phyloP scores from a whole-genome alignment of 2,329 filamentous ascomycete species.

The Nigrospora sphaerica region DNA sequence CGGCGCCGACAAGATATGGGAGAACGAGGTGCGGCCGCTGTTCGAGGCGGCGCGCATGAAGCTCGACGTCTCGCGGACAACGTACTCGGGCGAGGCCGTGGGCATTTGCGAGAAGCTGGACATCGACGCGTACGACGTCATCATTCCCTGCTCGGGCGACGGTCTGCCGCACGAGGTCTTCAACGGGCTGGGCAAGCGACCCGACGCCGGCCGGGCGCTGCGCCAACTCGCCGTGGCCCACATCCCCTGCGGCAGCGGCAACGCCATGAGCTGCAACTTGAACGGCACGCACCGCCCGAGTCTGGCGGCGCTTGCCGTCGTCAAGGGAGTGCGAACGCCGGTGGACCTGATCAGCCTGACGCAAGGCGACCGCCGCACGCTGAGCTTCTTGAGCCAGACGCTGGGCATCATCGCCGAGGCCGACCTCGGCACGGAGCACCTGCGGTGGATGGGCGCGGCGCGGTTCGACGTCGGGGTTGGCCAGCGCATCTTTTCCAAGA shows the following conservation, averaged over 20 bases:
- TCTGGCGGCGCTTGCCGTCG: slow-evolving; percentile 70
- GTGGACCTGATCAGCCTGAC: slow-evolving; percentile 85
- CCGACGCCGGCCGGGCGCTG: slow-evolving; percentile 69
- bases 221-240: slow-evolving; percentile 74
- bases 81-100: slow-evolving; percentile 67
- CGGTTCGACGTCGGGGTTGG: slow-evolving; percentile 83
- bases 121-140: slow-evolving; percentile 72
- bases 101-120: slow-evolving; percentile 72
- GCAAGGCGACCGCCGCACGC: slow-evolving; percentile 63
- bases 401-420: slow-evolving; percentile 85
- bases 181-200: slow-evolving; percentile 76
- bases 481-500: slow-evolving; percentile 67
- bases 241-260: slow-evolving; percentile 88
- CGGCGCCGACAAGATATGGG: slow-evolving; percentile 64
- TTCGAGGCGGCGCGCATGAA: slow-evolving; percentile 74
- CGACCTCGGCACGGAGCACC: slow-evolving; percentile 81
- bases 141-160: slow-evolving; percentile 87
- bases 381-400: slow-evolving; percentile 88
- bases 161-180: slow-evolving; percentile 90
- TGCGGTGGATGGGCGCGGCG: slow-evolving; percentile 86
- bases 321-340: slow-evolving; percentile 81
- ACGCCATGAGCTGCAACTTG: slow-evolving; percentile 86
- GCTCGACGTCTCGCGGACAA: slow-evolving; percentile 67
- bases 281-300: slow-evolving; percentile 73
- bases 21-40: slow-evolving; percentile 69